phyloP scores from a whole-genome alignment of 2,329 filamentous ascomycete genomes.

The Fusarium compactum region DNA sequence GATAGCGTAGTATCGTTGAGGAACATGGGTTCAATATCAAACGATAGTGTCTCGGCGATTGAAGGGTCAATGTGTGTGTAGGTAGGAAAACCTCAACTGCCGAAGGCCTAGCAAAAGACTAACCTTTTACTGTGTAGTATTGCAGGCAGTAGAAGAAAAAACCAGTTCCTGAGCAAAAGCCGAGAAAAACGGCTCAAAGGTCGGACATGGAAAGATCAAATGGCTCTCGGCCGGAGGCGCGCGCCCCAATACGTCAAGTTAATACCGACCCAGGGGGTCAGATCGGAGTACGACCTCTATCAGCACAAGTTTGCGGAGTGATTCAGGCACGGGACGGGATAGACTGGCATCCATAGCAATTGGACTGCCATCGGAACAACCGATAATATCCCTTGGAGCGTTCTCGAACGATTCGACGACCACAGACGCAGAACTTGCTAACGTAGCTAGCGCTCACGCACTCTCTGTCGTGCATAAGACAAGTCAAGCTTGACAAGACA shows the following conservation, averaged over 20 bases:
- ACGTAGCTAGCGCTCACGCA: conserved; percentile 36
- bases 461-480: conserved; percentile 29
- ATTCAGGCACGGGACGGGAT: conserved; percentile 20
- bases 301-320: conserved; percentile 20
- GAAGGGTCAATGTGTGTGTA: conserved; percentile 4
- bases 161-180: conserved; percentile 6
- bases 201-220: conserved; percentile 16
- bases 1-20: conserved; percentile 33
- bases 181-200: conserved; percentile 9
- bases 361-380: conserved; percentile 21
- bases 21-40: conserved; percentile 20
- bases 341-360: conserved; percentile 9
- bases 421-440: conserved; percentile 28
- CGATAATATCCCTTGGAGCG: conserved; percentile 25
- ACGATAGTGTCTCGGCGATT: conserved; percentile 33
- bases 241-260: conserved; percentile 10
- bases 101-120: conserved; percentile 7
- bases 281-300: conserved; percentile 27
- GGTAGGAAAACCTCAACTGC: conserved; percentile 20
- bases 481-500: conserved; percentile 2
- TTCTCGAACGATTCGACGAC: conserved; percentile 38
- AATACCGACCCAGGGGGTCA: conserved; percentile 12
- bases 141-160: neutral
- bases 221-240: conserved; percentile 30
- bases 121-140: neutral